Evolutionary conservation across 1,284 basidiomycete genomes (phyloP).

Genomic region (Pseudozyma pruni): DNA sequence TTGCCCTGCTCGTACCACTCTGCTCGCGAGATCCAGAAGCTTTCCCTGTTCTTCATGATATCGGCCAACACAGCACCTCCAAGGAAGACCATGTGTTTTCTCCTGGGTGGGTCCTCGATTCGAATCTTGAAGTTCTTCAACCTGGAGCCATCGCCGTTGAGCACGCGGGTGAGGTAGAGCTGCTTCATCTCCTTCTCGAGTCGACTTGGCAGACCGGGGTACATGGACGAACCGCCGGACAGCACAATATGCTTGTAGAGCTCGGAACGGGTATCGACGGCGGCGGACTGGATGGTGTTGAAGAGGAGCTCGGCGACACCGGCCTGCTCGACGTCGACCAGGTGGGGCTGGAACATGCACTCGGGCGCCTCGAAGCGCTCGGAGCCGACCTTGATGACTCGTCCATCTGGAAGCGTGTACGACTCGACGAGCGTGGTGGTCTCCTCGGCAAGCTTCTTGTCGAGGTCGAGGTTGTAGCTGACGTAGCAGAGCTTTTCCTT

Average conservation of each 20-base stretch:
- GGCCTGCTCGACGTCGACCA: constrained; percentile 96
- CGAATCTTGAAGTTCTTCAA: constrained; percentile 99
- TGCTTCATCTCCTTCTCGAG: constrained; percentile 99
- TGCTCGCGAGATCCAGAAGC: constrained; percentile 77
- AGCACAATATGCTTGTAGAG: constrained; percentile 98
- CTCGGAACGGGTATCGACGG: constrained; percentile 88
- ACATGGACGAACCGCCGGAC: constrained; percentile 93
- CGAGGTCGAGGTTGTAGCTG: constrained; percentile 91
- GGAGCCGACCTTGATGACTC: constrained; percentile 95
- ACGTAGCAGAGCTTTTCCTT: constrained; percentile 99
- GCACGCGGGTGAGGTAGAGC: constrained; percentile 88
- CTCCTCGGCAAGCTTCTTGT: constrained; percentile 92
- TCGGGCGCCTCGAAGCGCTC: constrained; percentile 99
- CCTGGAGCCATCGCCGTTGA: constrained; percentile 84
- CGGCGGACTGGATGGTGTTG: constrained; percentile 91
- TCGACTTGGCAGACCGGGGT: constrained; percentile 93
- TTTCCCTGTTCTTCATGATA: constrained; percentile 94
- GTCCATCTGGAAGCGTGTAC: constrained; percentile 97
- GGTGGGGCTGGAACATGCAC: constrained; percentile 99
- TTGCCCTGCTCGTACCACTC: constrained; percentile 68
- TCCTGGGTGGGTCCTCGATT: constrained; percentile 95
- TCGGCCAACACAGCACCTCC: constrained; percentile 85
- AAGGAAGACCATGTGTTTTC: constrained; percentile 99
- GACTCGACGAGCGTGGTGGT: constrained; percentile 95
- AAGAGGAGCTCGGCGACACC: constrained; percentile 98